Conservation (phyloP, 371 early-diverging fungal species). For the Conidiobolus incongruus region DNA sequence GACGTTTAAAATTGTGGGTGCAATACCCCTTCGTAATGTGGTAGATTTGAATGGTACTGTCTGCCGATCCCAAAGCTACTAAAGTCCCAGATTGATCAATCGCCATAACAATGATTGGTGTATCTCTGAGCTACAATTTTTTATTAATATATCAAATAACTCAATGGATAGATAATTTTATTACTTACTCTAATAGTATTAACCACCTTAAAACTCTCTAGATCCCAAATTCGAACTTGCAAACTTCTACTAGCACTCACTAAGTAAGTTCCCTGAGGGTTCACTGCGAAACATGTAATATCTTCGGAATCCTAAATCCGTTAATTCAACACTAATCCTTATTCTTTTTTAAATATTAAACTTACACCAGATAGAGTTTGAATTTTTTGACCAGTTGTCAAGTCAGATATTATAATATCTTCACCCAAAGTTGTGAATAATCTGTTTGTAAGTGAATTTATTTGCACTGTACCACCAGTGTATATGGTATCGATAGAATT, state of each 20-base stretch:
- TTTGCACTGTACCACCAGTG: constrained; percentile 71
- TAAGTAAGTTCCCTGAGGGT: constrained; percentile 50
- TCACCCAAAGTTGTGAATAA: constrained; percentile 65
- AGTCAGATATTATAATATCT: constrained; percentile 54
- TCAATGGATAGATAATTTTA: too few relatives aligned
- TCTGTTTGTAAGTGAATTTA: constrained; percentile 38
- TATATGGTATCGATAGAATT: constrained; percentile 74
- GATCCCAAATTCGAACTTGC: constrained; percentile 54
- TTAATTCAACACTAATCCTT: not conserved
- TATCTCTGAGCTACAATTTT: constrained; percentile 46
- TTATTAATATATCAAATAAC: not conserved
- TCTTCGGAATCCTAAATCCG: constrained; percentile 45
- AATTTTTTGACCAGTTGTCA: constrained; percentile 37
- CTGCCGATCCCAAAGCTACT: constrained; percentile 92
- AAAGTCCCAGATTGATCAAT: constrained; percentile 69
- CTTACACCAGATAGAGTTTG: constrained; percentile 41
- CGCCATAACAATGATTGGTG: constrained; percentile 81
- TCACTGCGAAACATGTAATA: constrained; percentile 68
- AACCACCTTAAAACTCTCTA: constrained; percentile 29
- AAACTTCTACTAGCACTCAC: constrained; percentile 65
- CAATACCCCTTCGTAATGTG: constrained; percentile 82
- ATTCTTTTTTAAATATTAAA: not conserved
- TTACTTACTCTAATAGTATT: constrained; percentile 36
- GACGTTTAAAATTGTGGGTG: constrained; percentile 88
- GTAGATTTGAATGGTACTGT: constrained; percentile 85